These are phyloP conservation scores for Scedosporium apiospermum DNA, from an alignment of 2,329 filamentous ascomycete species.

Conservation along the genomic window DNA sequence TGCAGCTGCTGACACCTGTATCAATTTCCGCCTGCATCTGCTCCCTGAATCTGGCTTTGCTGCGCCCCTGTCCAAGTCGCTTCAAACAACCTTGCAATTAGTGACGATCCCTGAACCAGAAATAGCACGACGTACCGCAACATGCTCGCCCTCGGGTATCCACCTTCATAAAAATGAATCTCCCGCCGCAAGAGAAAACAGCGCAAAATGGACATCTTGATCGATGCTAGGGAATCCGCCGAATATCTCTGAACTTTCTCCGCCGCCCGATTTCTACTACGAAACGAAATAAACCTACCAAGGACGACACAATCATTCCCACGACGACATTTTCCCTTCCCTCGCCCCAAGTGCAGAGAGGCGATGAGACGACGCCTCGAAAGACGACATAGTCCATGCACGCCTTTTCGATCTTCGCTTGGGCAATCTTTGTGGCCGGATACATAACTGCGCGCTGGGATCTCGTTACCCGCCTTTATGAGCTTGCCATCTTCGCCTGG, in stretches of 20 bases:
- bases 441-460: constrained; percentile 99
- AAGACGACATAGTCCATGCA: constrained; percentile 56
- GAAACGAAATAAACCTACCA: not conserved
- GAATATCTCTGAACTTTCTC: not conserved
- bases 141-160: not conserved
- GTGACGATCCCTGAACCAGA: not conserved
- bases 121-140: not conserved
- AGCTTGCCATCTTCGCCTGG: constrained; percentile 95
- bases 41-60: not conserved
- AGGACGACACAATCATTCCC: not conserved
- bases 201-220: not conserved
- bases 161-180: not conserved
- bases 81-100: not conserved
- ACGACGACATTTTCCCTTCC: not conserved
- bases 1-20: too few species aligned
- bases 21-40: not conserved
- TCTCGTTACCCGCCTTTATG: constrained; percentile 91
- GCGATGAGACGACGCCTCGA: constrained; percentile 4
- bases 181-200: not conserved
- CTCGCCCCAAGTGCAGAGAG: not conserved
- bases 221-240: not conserved
- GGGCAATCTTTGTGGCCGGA: constrained; percentile 97
- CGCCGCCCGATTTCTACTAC: not conserved
- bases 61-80: not conserved
- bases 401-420: constrained; percentile 90